Base-by-base conservation (phyloP, 148 eudicot genomes). In the Camellia sinensis region DNA sequence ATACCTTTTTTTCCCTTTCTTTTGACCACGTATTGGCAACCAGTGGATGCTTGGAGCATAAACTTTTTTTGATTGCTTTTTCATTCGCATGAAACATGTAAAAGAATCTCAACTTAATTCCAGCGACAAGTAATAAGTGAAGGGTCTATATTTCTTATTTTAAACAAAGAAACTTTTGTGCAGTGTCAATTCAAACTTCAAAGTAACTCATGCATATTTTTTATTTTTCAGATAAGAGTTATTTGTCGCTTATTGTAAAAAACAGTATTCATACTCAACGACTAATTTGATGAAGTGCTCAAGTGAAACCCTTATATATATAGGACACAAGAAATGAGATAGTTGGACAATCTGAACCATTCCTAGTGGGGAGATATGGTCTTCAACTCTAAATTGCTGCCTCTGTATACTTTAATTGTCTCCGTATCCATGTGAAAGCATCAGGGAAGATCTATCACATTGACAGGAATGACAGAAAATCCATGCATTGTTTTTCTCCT, bases 401-500 rank as follows among this genome's bases (percentile, higher is more conserved):
- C 22, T 52, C 44, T 21, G 3, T 50, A 52, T 21, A 21, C 63
- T 40, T 46, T 37, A 46, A 54, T 29, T 73, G 48, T 37, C 63
- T 73, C 2, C 61, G 11, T 50, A 54, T 73, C 46, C 56, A 3
- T 12, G 1, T 71, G 48, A 46, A 73, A 0, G 7, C 52, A 12
- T 50, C 13, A 12, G 4, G 61, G 75, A 72, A 50, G 17, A 54
- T 50, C 17, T 29, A 54, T 18, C 52, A 41, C n/a, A 21, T 40
- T 59, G 18, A 52, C 76, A 73, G 50, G 50, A 60, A 40, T 74
- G 17, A 71, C 66, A 41, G 78, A 40, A 74, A 57, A 50, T 50
- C 22, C 41, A 14, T 41, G 37, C 48, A 74, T 45, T 74, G 18
- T 1, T 73, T 46, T 78, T 37, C 41, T 71, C 43, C 5, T 19